These are phyloP conservation scores for Leccinum broughii DNA, from an alignment of 768 basidiomycete genomes.

Conservation along the genomic window DNA sequence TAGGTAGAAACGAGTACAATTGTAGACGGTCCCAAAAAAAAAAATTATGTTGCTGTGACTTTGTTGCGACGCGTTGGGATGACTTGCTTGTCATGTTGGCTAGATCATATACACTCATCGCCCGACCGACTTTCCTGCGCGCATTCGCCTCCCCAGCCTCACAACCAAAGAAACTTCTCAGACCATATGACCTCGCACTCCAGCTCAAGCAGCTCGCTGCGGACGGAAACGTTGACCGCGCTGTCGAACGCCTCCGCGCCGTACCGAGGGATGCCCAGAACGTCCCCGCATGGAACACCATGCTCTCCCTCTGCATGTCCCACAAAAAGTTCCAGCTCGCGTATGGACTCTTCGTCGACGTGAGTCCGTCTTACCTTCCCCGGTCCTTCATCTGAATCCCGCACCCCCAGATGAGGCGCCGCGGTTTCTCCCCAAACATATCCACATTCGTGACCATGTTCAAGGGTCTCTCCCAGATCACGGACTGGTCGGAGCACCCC, in stretches of 20 bases:
- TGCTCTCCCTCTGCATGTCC: constrained; percentile 67
- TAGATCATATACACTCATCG: neutral
- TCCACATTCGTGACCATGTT: constrained; percentile 73
- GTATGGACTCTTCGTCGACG: constrained; percentile 69
- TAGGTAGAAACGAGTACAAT: constrained; percentile 11
- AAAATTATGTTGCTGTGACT: neutral
- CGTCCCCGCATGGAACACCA: constrained; percentile 73
- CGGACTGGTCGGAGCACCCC: constrained; percentile 56
- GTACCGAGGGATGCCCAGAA: constrained; percentile 76
- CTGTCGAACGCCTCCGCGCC: constrained; percentile 65
- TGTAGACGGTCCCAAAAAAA: neutral
- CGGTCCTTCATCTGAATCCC: neutral
- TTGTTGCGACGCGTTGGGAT: neutral
- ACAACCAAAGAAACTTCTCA: constrained; percentile 39
- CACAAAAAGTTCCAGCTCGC: constrained; percentile 56
- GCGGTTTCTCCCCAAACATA: constrained; percentile 68
- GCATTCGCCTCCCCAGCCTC: neutral
- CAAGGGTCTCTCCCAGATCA: constrained; percentile 58
- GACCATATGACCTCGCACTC: constrained; percentile 60
- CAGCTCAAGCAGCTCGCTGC: constrained; percentile 61
- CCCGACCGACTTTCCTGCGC: constrained; percentile 3
- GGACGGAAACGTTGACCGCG: constrained; percentile 56
- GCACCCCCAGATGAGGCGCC: constrained; percentile 72
- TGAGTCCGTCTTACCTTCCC: constrained; percentile 36
- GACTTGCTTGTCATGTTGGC: constrained; percentile 21